Conservation (phyloP, 1,284 basidiomycete species). For the Veloporphyrellus conicus region DNA sequence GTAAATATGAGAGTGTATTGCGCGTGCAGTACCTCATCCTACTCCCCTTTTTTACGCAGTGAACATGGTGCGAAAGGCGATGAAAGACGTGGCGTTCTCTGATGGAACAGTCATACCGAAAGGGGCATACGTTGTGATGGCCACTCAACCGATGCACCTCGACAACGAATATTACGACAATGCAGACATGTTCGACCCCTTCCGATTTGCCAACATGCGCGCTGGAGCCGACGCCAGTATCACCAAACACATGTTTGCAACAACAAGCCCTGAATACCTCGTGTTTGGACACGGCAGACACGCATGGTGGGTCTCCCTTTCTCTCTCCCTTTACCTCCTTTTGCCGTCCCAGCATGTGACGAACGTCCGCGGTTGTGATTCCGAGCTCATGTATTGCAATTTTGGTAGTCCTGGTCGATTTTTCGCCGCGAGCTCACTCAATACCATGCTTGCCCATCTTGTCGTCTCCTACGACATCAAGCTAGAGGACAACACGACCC, state of each 20-base stretch:
- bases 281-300: slow-evolving; percentile 18
- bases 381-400: no score
- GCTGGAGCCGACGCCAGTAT: slow-evolving; percentile 2
- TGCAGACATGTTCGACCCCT: slow-evolving; percentile 30
- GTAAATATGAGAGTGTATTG: slow-evolving; percentile 21
- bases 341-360: no score
- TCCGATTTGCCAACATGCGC: slow-evolving; percentile 27
- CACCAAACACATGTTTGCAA: slow-evolving; percentile 15
- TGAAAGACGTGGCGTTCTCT: slow-evolving; percentile 38
- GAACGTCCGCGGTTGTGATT: no score
- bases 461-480: slow-evolving; percentile 31
- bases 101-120: slow-evolving; percentile 41
- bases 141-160: slow-evolving; percentile 23
- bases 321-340: neutral
- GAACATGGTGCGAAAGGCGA: slow-evolving; percentile 30
- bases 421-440: slow-evolving; percentile 28
- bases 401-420: slow-evolving; percentile 31
- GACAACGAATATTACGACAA: slow-evolving; percentile 27
- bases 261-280: slow-evolving; percentile 13
- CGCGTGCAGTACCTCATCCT: neutral
- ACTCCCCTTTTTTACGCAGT: slow-evolving; percentile 21
- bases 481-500: slow-evolving; percentile 13
- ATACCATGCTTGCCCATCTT: slow-evolving; percentile 29
- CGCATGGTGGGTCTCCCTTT: slow-evolving; percentile 14
- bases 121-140: slow-evolving; percentile 30